Base-by-base conservation (phyloP, 768 basidiomycete genomes). In the Rhizopogon sp. region DNA sequence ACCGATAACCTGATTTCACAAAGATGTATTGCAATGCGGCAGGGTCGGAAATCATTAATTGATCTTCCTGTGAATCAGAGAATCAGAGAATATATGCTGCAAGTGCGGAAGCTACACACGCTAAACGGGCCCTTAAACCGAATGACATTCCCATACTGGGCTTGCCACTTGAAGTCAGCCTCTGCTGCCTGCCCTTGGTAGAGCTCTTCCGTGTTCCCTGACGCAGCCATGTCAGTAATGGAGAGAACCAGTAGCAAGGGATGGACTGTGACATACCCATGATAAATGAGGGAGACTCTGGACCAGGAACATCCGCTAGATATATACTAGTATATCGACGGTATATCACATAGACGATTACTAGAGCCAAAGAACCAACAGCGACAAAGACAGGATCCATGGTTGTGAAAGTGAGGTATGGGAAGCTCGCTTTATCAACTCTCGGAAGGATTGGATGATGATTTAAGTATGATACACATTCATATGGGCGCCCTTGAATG, bases 181-280 rank as follows among this genome's bases (percentile, higher is more conserved):
- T 20, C 20, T 20, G 20, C 20, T 20, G 20, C 20, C 20, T 66
- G 60, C 31, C 52, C 52, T 57, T 64, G 71, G 35, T 60, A 66
- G n/a, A 71, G 7, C n/a, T 72, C 65, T 3, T 55, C 42, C 37
- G 70, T 39, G 56, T 71, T 65, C 10, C 70, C 70, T 71, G 46
- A 2, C 11, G 33, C 3, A 4, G 7, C 7, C 20, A 53, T 5
- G 39, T 65, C 41, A 58, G 46, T 70, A 66, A n/a, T 64, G 68
- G 68, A 50, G 45, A 41, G 7, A 25, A 39, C 13, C 5, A 11
- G 37, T 3, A 52, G n/a, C 54, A 17, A n/a, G n/a, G 11, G 13
- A 35, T 35, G 5, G 3, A 25, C 25, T 25, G 25, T 25, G 7
- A 20, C 40, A 17, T 53, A 56, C 65, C 60, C n/a, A 56, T 43